Percentiles rank a stretch among this genome's conserved stretches.
Conservation (phyloP, 1,284 basidiomycete genomes). For the Trichosporon sp. region DNA sequence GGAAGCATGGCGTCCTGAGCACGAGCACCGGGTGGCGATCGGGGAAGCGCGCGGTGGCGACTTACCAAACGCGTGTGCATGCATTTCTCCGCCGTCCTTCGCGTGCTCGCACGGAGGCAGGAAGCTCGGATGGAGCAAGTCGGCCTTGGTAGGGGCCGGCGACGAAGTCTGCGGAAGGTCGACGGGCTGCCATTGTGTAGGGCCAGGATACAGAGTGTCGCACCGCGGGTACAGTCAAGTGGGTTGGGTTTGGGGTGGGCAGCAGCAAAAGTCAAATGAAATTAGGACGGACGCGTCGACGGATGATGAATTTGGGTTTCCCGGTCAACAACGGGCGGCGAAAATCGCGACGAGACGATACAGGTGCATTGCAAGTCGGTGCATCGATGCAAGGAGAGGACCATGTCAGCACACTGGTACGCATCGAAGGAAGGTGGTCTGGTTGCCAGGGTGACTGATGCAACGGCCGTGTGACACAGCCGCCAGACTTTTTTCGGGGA, state of each 20-base stretch:
- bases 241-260: constrained; percentile 3
- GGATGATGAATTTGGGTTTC: not conserved
- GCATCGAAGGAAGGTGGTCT: not conserved
- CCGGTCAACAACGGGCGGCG: not conserved
- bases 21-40: not conserved
- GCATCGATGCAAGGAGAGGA: not conserved
- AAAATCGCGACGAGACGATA: not conserved
- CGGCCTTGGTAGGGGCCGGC: constrained; percentile 22
- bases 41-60: constrained; percentile 10
- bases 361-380: not conserved
- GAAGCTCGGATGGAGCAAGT: constrained; percentile 41
- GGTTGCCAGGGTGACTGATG: not conserved
- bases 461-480: not conserved
- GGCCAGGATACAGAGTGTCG: not conserved
- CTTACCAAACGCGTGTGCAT: constrained; percentile 47
- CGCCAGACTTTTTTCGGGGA: constrained; percentile 9
- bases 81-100: constrained; percentile 40
- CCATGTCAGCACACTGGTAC: not conserved
- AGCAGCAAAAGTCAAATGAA: not conserved
- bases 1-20: not conserved
- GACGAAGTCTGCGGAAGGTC: constrained; percentile 8
- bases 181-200: constrained; percentile 10
- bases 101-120: constrained; percentile 43
- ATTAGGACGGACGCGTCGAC: constrained; percentile 7
- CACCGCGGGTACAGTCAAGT: not conserved